Base-by-base conservation (phyloP, 2,329 filamentous ascomycete genomes). In the Bisporella sp. region DNA sequence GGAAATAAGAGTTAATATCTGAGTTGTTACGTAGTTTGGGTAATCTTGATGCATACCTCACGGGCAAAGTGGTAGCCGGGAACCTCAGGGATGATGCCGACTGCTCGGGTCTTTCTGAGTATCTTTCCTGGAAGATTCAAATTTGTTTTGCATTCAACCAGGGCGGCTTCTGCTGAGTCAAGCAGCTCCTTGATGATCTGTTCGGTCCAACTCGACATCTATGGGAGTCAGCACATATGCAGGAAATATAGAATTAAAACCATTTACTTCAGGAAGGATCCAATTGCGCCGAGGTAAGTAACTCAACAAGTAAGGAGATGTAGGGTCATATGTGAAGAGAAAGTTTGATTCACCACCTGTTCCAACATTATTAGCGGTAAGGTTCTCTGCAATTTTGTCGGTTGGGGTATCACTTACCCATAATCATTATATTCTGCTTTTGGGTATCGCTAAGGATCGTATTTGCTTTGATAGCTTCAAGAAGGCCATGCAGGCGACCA, bases 281-380 rank as follows among this genome's bases (percentile, higher is more conserved):
- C 89, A 93, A 45, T 79, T 73, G 29, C 74, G 69, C 13, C 81
- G 75, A 0, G 82, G 76, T 3, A 91, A 85, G 43, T 85, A 79
- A 1, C 77, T 70, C 9, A 97, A 77, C 13, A 87, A 79, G 66
- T 85, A 74, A 1, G 82, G 79, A 0, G 82, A 81, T 8, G 73
- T 69, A 0, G 77, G 71, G 53, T 82, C 78, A 69, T 87, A 96
- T 47, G 82, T 82, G 71, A 97, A 96, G 47, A 97, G 82, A 68
- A 95, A 99, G 71, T 95, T 97, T 53, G 88, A 89, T 69, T 99
- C 93, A 49, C 93, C 93, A 56, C 93, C 64, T 66, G 49, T 21
- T 31, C 51, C 31, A 28, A 41, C 8, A n/a, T 37, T 37, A 37
- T 9, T 37, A 21, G 21, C 21, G 21, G 21, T 21, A 21, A 21